phyloP scores from a whole-genome alignment of 2,329 filamentous ascomycete genomes.

The Aspergillus ustus region DNA sequence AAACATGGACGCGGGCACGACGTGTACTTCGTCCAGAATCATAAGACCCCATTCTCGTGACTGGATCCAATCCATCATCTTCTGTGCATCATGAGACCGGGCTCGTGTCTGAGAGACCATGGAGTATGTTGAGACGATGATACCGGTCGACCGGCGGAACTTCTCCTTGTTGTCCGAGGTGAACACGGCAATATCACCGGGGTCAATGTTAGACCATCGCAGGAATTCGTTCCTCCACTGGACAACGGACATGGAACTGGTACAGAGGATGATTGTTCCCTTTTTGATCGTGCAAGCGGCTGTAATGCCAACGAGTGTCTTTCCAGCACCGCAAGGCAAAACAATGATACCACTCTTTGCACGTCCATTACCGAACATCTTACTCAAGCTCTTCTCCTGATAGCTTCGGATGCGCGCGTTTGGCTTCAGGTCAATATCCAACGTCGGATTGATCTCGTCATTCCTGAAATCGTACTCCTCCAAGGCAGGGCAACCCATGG shows the following conservation, averaged over 20 bases:
- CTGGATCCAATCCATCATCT: constrained; percentile 95
- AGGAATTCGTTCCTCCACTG: constrained; percentile 97
- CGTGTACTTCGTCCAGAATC: constrained; percentile 96
- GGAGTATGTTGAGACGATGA: constrained; percentile 96
- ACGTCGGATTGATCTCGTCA: constrained; percentile 83
- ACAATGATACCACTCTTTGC: constrained; percentile 98
- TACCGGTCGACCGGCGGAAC: constrained; percentile 87
- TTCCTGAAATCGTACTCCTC: constrained; percentile 98
- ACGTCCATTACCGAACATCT: constrained; percentile 99
- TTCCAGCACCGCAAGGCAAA: constrained; percentile 92
- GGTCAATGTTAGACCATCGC: constrained; percentile 98
- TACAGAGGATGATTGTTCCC: constrained; percentile 91
- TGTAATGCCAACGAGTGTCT: constrained; percentile 97
- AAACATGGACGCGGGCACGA: constrained; percentile 96
- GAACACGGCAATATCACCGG: constrained; percentile 91
- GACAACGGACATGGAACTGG: constrained; percentile 95
- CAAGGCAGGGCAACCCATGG: constrained; percentile 82
- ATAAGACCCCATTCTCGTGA: constrained; percentile 94
- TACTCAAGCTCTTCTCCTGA: constrained; percentile 95
- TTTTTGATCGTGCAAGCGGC: constrained; percentile 98
- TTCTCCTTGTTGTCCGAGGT: constrained; percentile 88
- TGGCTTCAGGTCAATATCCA: constrained; percentile 92
- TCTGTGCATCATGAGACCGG: constrained; percentile 87
- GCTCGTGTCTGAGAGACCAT: constrained; percentile 96
- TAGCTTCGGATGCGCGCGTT: constrained; percentile 90